Conservation (phyloP, 2,329 filamentous ascomycete species). For the Verticillium nubilum region DNA sequence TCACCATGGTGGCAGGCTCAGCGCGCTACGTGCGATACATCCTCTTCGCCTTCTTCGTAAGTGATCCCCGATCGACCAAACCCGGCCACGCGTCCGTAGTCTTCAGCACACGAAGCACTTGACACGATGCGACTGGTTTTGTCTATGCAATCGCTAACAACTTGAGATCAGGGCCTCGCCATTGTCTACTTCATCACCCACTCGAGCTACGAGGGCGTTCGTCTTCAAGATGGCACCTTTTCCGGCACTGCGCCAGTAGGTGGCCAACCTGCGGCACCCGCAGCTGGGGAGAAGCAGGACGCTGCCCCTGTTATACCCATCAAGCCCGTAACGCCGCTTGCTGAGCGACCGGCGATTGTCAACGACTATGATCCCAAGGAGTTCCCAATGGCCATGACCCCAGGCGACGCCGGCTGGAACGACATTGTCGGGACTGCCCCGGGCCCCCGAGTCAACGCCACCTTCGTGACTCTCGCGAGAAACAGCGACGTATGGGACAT, state of each 20-base stretch:
- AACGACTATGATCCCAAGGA: constrained; percentile 31
- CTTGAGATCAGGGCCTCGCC: constrained; percentile 47
- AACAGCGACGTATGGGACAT: constrained; percentile 97
- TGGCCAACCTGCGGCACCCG: constrained; percentile 7
- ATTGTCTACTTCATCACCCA: constrained; percentile 78
- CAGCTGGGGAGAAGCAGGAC: constrained; percentile 1
- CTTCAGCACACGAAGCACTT: background rate
- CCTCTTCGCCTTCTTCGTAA: constrained; percentile 78
- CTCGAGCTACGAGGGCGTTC: constrained; percentile 40
- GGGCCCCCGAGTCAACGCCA: constrained; percentile 86
- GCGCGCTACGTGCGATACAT: constrained; percentile 73
- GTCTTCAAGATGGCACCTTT: constrained; percentile 9
- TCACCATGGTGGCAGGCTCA: constrained; percentile 59
- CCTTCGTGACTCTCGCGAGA: constrained; percentile 91
- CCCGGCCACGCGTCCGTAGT: background rate
- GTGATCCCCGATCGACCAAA: constrained; percentile 24
- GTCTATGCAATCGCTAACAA: background rate
- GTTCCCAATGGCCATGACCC: constrained; percentile 45
- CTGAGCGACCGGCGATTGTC: constrained; percentile 18
- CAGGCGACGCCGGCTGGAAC: constrained; percentile 47
- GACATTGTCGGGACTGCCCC: constrained; percentile 47
- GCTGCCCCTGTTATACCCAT: background rate
- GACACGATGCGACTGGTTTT: background rate
- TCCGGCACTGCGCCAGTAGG: constrained; percentile 31
- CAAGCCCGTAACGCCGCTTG: constrained; percentile 9